Evolutionary conservation across 2,329 filamentous ascomycete species (phyloP).

Genomic region (Diplodia scrobiculata): DNA sequence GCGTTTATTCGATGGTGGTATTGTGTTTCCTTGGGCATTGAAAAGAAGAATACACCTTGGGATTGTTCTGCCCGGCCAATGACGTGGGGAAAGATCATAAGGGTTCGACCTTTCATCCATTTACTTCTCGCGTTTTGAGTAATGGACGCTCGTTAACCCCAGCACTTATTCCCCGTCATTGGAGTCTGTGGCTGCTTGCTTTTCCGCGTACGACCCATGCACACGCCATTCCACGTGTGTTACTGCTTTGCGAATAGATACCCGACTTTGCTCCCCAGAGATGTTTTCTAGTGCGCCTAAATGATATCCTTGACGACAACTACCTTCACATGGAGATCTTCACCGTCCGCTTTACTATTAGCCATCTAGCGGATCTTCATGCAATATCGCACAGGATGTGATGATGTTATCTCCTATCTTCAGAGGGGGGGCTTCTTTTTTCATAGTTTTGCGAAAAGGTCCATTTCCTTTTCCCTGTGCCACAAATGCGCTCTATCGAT

Average conservation of each 20-base stretch:
- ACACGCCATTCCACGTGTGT: neutral
- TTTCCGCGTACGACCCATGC: neutral
- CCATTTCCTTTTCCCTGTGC: no score
- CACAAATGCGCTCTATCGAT: no score
- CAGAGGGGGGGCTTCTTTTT: no score
- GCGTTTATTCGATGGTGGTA: neutral
- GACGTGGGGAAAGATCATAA: neutral
- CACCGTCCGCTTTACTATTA: neutral
- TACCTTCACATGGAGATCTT: neutral
- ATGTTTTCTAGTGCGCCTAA: neutral
- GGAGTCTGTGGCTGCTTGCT: conserved; percentile 11
- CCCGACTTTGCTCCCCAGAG: conserved; percentile 4
- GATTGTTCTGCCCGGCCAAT: conserved; percentile 11
- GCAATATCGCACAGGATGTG: neutral
- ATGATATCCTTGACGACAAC: neutral
- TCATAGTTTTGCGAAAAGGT: no score
- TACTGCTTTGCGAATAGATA: conserved; percentile 9
- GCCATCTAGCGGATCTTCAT: neutral
- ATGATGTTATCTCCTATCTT: neutral
- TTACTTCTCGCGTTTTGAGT: conserved; percentile 1
- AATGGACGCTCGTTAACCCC: conserved; percentile 10
- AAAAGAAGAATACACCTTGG: conserved; percentile 5
- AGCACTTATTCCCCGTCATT: neutral
- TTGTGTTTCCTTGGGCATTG: neutral
- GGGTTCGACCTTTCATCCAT: conserved; percentile 11